Evolutionary conservation across 2,329 filamentous ascomycete genomes (phyloP).

Genomic region (Xylariaceae sp.): DNA sequence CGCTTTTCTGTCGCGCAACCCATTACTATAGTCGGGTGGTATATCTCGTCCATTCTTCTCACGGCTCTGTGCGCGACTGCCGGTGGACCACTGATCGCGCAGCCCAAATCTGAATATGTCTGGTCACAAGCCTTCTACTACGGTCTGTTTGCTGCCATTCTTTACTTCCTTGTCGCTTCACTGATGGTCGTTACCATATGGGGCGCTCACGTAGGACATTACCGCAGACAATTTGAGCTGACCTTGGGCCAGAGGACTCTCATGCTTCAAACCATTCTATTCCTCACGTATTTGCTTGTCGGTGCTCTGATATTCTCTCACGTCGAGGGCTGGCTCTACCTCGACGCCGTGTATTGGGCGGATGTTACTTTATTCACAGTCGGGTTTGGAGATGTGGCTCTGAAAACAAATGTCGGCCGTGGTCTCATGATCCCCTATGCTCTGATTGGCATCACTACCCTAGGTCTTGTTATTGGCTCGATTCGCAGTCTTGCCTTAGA

Average conservation of each 20-base stretch:
- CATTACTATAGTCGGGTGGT: conserved; percentile 78
- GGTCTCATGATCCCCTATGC: conserved; percentile 79
- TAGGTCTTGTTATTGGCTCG: conserved; percentile 78
- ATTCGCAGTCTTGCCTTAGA: conserved; percentile 65
- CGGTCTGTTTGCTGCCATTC: conserved; percentile 69
- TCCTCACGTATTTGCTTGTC: conserved; percentile 74
- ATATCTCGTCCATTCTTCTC: conserved; percentile 60
- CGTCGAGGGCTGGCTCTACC: conserved; percentile 70
- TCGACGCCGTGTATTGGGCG: conserved; percentile 76
- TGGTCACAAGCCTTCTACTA: conserved; percentile 86
- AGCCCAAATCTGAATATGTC: conserved; percentile 49
- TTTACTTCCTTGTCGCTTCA: conserved; percentile 76
- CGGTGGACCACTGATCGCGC: conserved; percentile 49
- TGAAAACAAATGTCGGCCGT: conserved; percentile 52
- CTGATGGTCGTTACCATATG: conserved; percentile 76
- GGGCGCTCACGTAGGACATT: conserved; percentile 66
- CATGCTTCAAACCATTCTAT: conserved; percentile 84
- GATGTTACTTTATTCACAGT: conserved; percentile 66
- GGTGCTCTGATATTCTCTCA: conserved; percentile 71
- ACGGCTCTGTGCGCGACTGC: conserved; percentile 64
- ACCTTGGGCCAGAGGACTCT: conserved; percentile 79
- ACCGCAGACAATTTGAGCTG: conserved; percentile 72
- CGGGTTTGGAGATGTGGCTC: conserved; percentile 55
- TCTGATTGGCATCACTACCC: conserved; percentile 75
- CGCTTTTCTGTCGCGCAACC: conserved; percentile 80